A percentile compares a stretch with the other conserved stretches of the same genome.
Evolutionary conservation across 345 rosid species (phyloP).

Genomic region (Theobroma cacao): DNA sequence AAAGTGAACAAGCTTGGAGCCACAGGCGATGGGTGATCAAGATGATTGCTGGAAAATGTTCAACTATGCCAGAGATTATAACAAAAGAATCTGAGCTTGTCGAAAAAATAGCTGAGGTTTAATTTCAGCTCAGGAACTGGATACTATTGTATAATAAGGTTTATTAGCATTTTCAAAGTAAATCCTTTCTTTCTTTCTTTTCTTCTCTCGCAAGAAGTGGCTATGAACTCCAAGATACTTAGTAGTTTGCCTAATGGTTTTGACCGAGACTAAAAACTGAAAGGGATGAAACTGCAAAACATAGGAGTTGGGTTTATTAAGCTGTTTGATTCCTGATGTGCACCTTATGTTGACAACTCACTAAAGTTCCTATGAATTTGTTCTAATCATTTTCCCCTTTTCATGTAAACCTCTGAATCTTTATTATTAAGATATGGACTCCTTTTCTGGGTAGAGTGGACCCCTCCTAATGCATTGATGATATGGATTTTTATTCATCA

Average conservation of each 20-base stretch:
- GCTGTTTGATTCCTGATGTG: neutral
- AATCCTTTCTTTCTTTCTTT: slow-evolving; percentile 9
- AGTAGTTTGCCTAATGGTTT: neutral
- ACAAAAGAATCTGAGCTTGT: slow-evolving; percentile 83
- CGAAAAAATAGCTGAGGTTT: slow-evolving; percentile 87
- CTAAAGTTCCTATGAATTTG: neutral
- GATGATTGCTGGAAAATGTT: slow-evolving; percentile 48
- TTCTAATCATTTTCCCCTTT: neutral
- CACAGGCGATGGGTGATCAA: slow-evolving; percentile 95
- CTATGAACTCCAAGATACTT: neutral
- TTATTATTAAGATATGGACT: neutral
- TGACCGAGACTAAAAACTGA: neutral
- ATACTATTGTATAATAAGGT: slow-evolving; percentile 49
- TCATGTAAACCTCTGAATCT: neutral
- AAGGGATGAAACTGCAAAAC: neutral
- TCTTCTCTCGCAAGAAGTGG: neutral
- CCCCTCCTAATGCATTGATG: neutral
- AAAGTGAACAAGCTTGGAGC: slow-evolving; percentile 95
- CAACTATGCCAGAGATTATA: slow-evolving; percentile 48
- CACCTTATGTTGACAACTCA: neutral
- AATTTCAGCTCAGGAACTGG: slow-evolving; percentile 45
- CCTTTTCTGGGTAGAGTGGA: neutral
- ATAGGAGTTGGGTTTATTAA: neutral
- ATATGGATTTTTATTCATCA: neutral
- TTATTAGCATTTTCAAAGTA: slow-evolving; percentile 33